Conservation (phyloP, 192 early-diverging fungal genomes). For the Umbelopsis isabellina region DNA sequence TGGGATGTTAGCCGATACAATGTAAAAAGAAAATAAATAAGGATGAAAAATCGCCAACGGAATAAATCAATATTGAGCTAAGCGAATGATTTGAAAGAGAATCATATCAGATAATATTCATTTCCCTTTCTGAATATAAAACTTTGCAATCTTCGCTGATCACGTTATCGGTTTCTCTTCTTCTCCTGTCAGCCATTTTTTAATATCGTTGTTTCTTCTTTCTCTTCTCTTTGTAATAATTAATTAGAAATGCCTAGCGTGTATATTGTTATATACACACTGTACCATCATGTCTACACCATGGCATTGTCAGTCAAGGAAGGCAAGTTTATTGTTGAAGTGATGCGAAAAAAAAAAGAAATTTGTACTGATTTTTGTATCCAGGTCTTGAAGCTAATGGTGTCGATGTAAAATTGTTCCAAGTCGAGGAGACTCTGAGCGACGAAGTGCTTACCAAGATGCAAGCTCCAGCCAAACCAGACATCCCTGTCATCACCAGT, state of each 20-base stretch:
- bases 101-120: too few relatives aligned
- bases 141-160: too few relatives aligned
- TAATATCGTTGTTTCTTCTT: neutral
- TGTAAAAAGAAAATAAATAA: too few relatives aligned
- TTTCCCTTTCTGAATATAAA: too few relatives aligned
- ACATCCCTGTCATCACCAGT: conserved; percentile 46
- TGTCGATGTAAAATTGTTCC: conserved; percentile 42
- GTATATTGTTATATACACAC: conserved; percentile 71
- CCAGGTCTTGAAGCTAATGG: conserved; percentile 56
- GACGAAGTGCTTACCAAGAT: conserved; percentile 57
- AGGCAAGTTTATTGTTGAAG: conserved; percentile 39
- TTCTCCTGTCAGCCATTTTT: neutral
- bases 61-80: too few relatives aligned
- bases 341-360: conserved; percentile 37
- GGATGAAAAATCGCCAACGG: too few relatives aligned
- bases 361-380: conserved; percentile 50
- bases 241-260: conserved; percentile 43
- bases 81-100: too few relatives aligned
- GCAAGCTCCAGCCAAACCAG: conserved; percentile 51
- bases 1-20: too few relatives aligned
- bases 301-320: conserved; percentile 64
- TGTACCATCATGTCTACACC: conserved; percentile 72
- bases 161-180: too few relatives aligned
- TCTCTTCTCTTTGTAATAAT: conserved; percentile 8
- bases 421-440: conserved; percentile 64